Evolutionary conservation across 441 rosid species (phyloP), one percentile per base, ranked within the genome.

Genomic region (Eruca vesicaria): DNA sequence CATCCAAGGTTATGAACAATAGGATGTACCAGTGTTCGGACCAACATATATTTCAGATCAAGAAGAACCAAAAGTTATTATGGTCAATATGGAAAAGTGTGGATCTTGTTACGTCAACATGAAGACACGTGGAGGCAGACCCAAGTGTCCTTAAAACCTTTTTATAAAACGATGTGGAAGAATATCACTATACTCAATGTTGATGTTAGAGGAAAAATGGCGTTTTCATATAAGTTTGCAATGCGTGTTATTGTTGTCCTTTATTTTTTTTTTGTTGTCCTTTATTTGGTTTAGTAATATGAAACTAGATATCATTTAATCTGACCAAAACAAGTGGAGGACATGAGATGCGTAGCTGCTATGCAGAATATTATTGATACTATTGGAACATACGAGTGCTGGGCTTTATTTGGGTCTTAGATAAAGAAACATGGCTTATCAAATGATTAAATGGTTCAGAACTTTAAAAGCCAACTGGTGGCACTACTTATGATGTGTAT

Each of bases 41-140:
- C n/a, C n/a, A n/a, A n/a, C n/a, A n/a, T n/a, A n/a, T n/a, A n/a
- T n/a, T n/a, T n/a, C n/a, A n/a, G n/a, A n/a, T n/a, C n/a, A n/a
- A n/a, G n/a, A n/a, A n/a, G n/a, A n/a, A n/a, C n/a, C n/a, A n/a
- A n/a, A n/a, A n/a, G n/a, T n/a, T n/a, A n/a, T n/a, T n/a, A n/a
- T n/a, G n/a, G n/a, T n/a, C n/a, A 92, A 92, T 82, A 83, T 80
- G 14, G 97, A 92, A 71, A 79, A 67, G 73, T 94, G 97, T 76
- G 97, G 98, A 66, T 84, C 83, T 78, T 92, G 98, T 77, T 94
- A 94, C 86, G 90, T 87, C 60, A 84, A 77, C 32, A 89, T 92
- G 97, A 94, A 88, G 72, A 92, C 97, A 45, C 88, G 75, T 50
- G 73, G 81, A 29, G 87, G 86, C 77, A 83, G 23, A 75, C 66